These are phyloP conservation scores for Lizonia empirigonia DNA, from an alignment of 2,329 filamentous ascomycete genomes.

Conservation along the genomic window DNA sequence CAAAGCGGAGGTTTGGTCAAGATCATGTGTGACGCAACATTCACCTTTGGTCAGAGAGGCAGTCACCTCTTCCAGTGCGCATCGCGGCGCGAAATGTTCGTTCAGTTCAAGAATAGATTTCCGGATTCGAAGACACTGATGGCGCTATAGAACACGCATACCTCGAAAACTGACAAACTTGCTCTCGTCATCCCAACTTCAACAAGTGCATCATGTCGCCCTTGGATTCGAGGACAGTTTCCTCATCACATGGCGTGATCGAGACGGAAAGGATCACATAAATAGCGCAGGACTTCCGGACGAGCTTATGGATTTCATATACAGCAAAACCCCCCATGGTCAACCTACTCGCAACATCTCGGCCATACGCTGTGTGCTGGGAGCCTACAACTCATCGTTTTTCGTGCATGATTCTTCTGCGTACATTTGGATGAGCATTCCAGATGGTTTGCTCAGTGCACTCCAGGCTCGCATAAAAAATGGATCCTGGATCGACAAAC, in stretches of 20 bases:
- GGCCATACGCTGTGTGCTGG: conserved; percentile 36
- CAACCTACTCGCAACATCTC: conserved; percentile 29
- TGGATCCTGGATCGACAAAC: conserved; percentile 39
- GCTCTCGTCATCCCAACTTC: conserved; percentile 31
- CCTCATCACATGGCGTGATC: conserved; percentile 42
- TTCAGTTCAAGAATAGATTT: neutral
- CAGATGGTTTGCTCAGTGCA: conserved; percentile 27
- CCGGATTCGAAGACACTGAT: neutral
- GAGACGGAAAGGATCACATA: conserved; percentile 30
- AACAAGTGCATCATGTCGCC: conserved; percentile 38
- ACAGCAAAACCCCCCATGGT: conserved; percentile 21
- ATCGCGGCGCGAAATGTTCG: conserved; percentile 37
- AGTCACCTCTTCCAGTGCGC: conserved; percentile 43
- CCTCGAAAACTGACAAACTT: conserved; percentile 35
- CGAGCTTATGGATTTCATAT: conserved; percentile 35
- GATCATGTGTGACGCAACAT: conserved; percentile 41
- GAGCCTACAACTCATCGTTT: conserved; percentile 43
- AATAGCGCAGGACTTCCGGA: conserved; percentile 33
- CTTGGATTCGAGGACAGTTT: conserved; percentile 44
- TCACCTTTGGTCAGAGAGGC: conserved; percentile 45
- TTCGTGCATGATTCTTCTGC: conserved; percentile 35
- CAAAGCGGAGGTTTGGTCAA: neutral
- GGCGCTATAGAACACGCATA: conserved; percentile 28
- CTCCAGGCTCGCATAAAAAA: conserved; percentile 37
- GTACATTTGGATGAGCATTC: conserved; percentile 44